Base-by-base conservation (phyloP, 129 eudicot genomes). In the Solidago caesia region DNA sequence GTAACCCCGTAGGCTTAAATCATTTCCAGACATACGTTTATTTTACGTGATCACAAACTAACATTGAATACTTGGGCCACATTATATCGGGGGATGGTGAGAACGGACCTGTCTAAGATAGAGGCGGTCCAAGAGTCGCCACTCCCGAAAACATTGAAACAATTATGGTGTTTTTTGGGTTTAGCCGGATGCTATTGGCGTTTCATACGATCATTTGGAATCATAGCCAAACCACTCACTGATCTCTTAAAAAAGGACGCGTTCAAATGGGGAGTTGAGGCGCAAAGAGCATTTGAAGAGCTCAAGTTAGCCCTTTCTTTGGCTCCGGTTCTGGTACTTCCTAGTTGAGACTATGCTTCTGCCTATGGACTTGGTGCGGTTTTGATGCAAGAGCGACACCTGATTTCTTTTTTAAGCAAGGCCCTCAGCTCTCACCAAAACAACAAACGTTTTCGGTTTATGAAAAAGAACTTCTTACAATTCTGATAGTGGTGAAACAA, bases 241-340 rank as follows among this genome's bases (percentile, higher is more conserved):
- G 11, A 59, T 59, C 65, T 59, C 25, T 25, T 21, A 59, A 59
- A 59, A 8, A 25, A 59, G 12, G 41, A 21, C 42, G 42, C 65
- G 41, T 59, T 59, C 42, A 59, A 59, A 59, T 59, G 65, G 65
- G 65, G 65, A 59, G n/a, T n/a, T n/a, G 42, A 59, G 65, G 65
- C 65, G 4, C 65, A 59, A 59, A 39, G 6, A 4, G 41, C 65
- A 2, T 59, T 59, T 59, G 65, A 59, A 59, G 65, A 59, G 43
- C 65, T 59, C 42, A 59, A 59, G 3, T 59, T 2, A 42, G 41
- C 39, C 42, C 42, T 59, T 8, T 16, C 42, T 10, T 25, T 42
- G 42, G 65, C 65, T 25, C 65, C 42, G 42, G 41, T 59, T 42
- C 41, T 59, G 25, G 65, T 42, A 25, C 65, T 59, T 59, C 65